Percentiles rank a stretch among this genome's conserved stretches.
These are phyloP conservation scores for Aspergillus steynii DNA, from an alignment of 495 filamentous ascomycete species.

Conservation along the genomic window DNA sequence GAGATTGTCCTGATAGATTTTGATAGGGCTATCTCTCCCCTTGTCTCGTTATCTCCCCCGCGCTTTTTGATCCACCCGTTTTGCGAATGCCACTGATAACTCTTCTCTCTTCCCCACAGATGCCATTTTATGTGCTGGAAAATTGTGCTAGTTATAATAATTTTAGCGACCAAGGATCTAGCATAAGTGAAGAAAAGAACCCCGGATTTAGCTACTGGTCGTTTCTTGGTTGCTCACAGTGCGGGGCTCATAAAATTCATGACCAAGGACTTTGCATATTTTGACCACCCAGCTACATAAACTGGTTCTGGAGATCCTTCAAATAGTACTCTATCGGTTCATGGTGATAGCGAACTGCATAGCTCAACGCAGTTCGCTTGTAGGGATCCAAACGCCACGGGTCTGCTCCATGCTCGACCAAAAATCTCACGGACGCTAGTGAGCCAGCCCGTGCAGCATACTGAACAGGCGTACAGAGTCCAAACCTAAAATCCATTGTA, in stretches of 20 bases:
- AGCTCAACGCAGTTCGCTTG: conserved; percentile 4
- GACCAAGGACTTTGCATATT: neutral
- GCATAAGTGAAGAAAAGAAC: too few relatives aligned
- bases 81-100: too few relatives aligned
- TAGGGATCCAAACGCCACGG: conserved; percentile 5
- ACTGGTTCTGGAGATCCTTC: neutral
- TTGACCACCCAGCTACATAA: conserved; percentile 1
- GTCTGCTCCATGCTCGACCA: neutral
- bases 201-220: too few relatives aligned
- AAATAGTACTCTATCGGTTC: conserved; percentile 1
- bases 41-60: too few relatives aligned
- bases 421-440: conserved; percentile 3
- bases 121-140: too few relatives aligned
- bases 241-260: neutral
- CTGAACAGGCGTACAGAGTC: conserved; percentile 5
- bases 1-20: too few relatives aligned
- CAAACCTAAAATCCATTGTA: conserved; percentile 3
- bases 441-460: conserved; percentile 6
- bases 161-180: too few relatives aligned
- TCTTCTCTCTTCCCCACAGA: too few relatives aligned
- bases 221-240: too few relatives aligned
- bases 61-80: too few relatives aligned
- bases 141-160: too few relatives aligned
- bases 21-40: too few relatives aligned
- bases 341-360: conserved; percentile 2